phyloP scores from a whole-genome alignment of 2,329 filamentous ascomycete genomes.

The Hypomyces rosellus region DNA sequence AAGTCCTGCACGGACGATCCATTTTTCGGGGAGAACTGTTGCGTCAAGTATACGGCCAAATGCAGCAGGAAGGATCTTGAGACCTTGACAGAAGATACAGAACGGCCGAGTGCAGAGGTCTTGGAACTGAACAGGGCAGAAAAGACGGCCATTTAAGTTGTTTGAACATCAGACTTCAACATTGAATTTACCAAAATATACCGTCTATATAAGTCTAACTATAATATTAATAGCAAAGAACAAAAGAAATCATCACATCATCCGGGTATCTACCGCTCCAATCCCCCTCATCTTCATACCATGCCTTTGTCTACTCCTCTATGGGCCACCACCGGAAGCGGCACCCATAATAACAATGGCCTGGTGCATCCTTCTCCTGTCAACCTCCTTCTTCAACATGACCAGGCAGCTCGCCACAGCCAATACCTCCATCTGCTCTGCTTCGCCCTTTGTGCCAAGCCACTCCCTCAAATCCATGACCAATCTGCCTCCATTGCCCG shows the following conservation, averaged over 20 bases:
- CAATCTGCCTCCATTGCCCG: slow-evolving; percentile 46
- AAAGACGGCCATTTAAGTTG: slow-evolving; percentile 16
- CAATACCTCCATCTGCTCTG: slow-evolving; percentile 40
- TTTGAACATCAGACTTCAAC: not conserved
- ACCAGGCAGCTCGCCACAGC: slow-evolving; percentile 50
- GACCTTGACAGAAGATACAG: slow-evolving; percentile 21
- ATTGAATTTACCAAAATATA: not conserved
- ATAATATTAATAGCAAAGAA: no score
- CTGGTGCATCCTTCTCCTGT: slow-evolving; percentile 49
- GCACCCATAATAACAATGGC: slow-evolving; percentile 36
- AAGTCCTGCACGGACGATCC: slow-evolving; percentile 38
- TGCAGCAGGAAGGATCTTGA: slow-evolving; percentile 35
- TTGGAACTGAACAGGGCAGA: slow-evolving; percentile 18
- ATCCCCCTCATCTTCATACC: no score
- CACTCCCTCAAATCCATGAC: slow-evolving; percentile 36
- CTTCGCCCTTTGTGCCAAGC: slow-evolving; percentile 26
- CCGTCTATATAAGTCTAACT: no score
- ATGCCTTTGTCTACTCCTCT: not conserved
- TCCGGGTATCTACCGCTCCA: not conserved
- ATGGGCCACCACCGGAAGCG: slow-evolving; percentile 14
- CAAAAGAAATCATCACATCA: not conserved
- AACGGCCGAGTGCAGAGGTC: slow-evolving; percentile 18
- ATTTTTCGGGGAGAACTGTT: slow-evolving; percentile 35
- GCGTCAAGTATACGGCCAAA: slow-evolving; percentile 35
- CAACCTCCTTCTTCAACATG: slow-evolving; percentile 62